Percentiles rank a stretch among this genome's conserved stretches.
Conservation (phyloP, 768 basidiomycete species). For the Rhizopogon sp. region DNA sequence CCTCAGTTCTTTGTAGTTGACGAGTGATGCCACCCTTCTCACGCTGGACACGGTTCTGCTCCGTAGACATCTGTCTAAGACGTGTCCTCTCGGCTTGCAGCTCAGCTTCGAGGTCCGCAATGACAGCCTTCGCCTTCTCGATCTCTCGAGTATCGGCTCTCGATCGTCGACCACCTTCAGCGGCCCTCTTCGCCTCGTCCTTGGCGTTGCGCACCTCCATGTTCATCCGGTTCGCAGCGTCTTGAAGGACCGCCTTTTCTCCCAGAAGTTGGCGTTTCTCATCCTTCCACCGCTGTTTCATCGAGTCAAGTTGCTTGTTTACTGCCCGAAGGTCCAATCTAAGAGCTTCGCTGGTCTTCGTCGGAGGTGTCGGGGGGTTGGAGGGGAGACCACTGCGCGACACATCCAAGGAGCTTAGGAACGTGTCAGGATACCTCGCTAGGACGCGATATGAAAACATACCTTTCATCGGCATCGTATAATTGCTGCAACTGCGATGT, state of each 20-base stretch:
- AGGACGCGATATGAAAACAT: constrained; percentile 1
- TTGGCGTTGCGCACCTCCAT: constrained; percentile 52
- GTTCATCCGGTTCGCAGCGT: constrained; percentile 64
- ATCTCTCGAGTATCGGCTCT: constrained; percentile 61
- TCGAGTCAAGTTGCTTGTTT: constrained; percentile 54
- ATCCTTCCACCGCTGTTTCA: constrained; percentile 69
- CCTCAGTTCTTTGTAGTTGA: constrained; percentile 68
- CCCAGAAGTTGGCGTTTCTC: constrained; percentile 59
- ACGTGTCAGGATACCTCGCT: constrained; percentile 1
- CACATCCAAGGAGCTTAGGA: constrained; percentile 47
- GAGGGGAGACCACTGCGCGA: constrained; percentile 41
- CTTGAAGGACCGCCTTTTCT: constrained; percentile 70
- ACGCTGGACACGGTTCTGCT: constrained; percentile 57
- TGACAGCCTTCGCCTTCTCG: constrained; percentile 57
- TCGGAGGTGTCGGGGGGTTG: constrained; percentile 66
- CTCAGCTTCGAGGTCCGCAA: constrained; percentile 66
- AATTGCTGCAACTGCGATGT: constrained; percentile 35
- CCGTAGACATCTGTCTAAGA: constrained; percentile 54
- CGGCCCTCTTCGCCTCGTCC: constrained; percentile 49
- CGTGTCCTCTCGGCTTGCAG: constrained; percentile 68
- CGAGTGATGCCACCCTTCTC: constrained; percentile 61
- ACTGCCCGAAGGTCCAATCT: constrained; percentile 55
- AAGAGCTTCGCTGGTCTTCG: constrained; percentile 61
- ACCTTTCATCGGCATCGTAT: constrained; percentile 61
- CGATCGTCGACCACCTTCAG: constrained; percentile 46